Conservation (phyloP, 2,329 filamentous ascomycete genomes). For the Neocatenulostroma microsporum region DNA sequence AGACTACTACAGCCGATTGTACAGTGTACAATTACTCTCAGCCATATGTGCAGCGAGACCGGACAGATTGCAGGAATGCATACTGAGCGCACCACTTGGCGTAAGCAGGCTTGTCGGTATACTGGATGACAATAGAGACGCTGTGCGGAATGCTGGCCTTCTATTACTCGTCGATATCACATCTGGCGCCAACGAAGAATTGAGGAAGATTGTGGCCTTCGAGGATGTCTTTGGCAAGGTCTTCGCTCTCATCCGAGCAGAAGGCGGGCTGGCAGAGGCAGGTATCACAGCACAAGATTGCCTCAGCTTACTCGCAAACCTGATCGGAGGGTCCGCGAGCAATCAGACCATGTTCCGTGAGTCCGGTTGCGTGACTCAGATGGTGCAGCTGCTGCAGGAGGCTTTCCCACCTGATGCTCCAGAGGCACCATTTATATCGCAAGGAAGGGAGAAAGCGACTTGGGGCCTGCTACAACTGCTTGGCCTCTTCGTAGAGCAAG, state of each 20-base stretch:
- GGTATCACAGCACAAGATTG: conserved; percentile 88
- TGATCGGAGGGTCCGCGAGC: conserved; percentile 75
- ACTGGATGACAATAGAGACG: conserved; percentile 78
- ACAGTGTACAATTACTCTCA: conserved; percentile 80
- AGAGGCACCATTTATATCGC: conserved; percentile 32
- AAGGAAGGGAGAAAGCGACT: conserved; percentile 74
- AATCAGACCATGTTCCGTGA: conserved; percentile 94
- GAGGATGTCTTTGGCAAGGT: conserved; percentile 86
- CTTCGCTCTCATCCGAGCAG: conserved; percentile 71
- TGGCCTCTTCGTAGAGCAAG: conserved; percentile 72
- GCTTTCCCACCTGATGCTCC: conserved; percentile 41
- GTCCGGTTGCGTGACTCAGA: conserved; percentile 68
- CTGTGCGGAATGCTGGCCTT: conserved; percentile 77
- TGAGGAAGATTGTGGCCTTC: conserved; percentile 93
- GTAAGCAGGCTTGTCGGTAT: conserved; percentile 77
- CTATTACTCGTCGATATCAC: conserved; percentile 83
- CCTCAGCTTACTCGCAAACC: conserved; percentile 79
- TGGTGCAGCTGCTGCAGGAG: conserved; percentile 56
- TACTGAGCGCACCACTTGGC: conserved; percentile 79
- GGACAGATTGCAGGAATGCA: conserved; percentile 88
- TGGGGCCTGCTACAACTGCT: conserved; percentile 84
- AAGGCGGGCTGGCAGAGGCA: conserved; percentile 75
- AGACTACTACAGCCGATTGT: conserved; percentile 60
- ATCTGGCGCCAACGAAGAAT: conserved; percentile 66
- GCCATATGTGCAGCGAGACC: conserved; percentile 79